phyloP scores from a whole-genome alignment of 2,329 filamentous ascomycete genomes.

The Botryotinia globosa region DNA sequence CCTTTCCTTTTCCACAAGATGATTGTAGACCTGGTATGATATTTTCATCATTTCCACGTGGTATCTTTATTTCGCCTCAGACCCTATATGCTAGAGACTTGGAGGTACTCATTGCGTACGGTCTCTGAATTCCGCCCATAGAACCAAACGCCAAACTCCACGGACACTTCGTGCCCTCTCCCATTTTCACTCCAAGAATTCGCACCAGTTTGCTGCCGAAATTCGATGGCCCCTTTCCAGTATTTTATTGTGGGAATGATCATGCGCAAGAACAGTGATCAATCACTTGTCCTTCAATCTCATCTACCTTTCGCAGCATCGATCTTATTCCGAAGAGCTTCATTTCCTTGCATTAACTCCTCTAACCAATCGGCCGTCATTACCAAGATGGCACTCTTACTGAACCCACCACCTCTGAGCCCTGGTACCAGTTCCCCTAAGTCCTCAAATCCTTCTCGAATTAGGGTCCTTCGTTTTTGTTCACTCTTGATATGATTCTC shows the following conservation, averaged over 20 bases:
- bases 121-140: background rate
- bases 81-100: background rate
- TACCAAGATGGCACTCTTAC: conserved; percentile 76
- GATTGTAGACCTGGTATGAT: background rate
- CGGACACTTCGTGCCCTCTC: background rate
- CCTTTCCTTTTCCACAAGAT: background rate
- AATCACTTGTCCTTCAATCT: background rate
- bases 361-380: conserved; percentile 79
- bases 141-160: conserved; percentile 4
- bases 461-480: conserved; percentile 78
- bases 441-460: conserved; percentile 78
- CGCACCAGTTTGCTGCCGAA: background rate
- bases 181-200: background rate
- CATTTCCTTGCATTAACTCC: conserved; percentile 67
- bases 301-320: background rate
- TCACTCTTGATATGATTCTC: conserved; percentile 86
- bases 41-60: background rate
- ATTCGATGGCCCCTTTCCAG: background rate
- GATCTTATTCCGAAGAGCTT: conserved; percentile 54
- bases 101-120: background rate
- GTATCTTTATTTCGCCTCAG: background rate
- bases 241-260: background rate
- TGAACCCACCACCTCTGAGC: conserved; percentile 70
- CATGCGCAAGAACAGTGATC: background rate
- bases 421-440: conserved; percentile 74